Percentiles rank a stretch among this genome's conserved stretches.
Evolutionary conservation across 345 rosid genomes (phyloP).

Genomic region (Citrus sinensis): DVS_A1.0 CM039165.1:23922001-23922500

Average conservation of each 20-base stretch:
- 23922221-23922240: not conserved
- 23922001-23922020: too few species aligned
- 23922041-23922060: too few species aligned
- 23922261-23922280: not conserved
- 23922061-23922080: constrained; percentile 18
- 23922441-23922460: not conserved
- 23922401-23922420: constrained; percentile 14
- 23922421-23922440: constrained; percentile 5
- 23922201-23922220: constrained; percentile 66
- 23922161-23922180: constrained; percentile 40
- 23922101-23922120: constrained; percentile 72
- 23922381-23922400: not conserved
- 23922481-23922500: not conserved
- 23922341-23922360: not conserved
- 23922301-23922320: not conserved
- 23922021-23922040: too few species aligned
- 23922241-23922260: not conserved
- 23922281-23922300: not conserved
- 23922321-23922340: not conserved
- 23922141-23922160: constrained; percentile 31
- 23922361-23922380: constrained; percentile 5
- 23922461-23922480: not conserved
- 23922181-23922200: constrained; percentile 58
- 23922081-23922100: constrained; percentile 98
- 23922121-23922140: constrained; percentile 47